Evolutionary conservation across 2,329 filamentous ascomycete genomes (phyloP).

Genomic region (Sporothrix euskadiensis): DNA sequence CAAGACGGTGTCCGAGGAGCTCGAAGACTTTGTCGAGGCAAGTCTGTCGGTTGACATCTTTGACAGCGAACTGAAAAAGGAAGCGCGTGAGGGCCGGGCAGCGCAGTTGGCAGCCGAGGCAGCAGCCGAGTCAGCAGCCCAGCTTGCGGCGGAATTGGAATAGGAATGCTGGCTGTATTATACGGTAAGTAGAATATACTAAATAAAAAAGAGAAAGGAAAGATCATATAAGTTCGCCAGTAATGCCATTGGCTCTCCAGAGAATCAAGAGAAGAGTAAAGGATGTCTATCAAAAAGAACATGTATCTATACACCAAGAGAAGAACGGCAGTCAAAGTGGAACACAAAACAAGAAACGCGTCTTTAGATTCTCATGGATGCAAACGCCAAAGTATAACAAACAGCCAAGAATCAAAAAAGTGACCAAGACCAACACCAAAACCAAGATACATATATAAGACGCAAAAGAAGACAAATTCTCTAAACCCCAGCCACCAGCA

Average conservation of each 20-base stretch:
- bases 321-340: background rate
- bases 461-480: background rate
- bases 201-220: background rate
- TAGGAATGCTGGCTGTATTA: background rate
- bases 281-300: background rate
- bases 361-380: background rate
- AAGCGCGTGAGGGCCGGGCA: slow-evolving; percentile 47
- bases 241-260: too few relatives aligned
- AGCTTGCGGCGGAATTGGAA: background rate
- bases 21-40: slow-evolving; percentile 93
- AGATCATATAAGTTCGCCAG: too few relatives aligned
- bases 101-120: background rate
- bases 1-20: slow-evolving; percentile 91
- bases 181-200: too few relatives aligned
- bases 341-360: background rate
- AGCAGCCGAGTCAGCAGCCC: background rate
- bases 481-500: background rate
- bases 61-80: slow-evolving; percentile 55
- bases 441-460: background rate
- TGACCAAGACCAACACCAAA: background rate
- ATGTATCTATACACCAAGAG: background rate
- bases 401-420: background rate
- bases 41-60: slow-evolving; percentile 81
- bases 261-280: background rate
- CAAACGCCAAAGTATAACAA: background rate